phyloP scores from a whole-genome alignment of 73 alveolate genomes.

The Effrenium voratum region DNA sequence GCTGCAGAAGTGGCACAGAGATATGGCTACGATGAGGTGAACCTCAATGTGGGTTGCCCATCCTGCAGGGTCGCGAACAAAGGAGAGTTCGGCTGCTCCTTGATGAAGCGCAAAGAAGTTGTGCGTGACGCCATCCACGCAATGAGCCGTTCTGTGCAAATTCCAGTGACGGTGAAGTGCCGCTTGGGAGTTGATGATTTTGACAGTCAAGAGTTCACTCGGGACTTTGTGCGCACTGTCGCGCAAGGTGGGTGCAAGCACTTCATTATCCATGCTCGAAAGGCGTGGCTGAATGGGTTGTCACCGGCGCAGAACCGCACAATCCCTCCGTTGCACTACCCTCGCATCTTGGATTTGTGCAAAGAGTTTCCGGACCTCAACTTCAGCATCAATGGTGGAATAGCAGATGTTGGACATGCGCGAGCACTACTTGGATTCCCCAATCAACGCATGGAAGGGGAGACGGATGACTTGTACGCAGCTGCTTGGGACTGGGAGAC shows the following conservation, averaged over 20 bases:
- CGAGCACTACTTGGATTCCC: slow-evolving; percentile 62
- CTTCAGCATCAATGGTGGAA: slow-evolving; percentile 98
- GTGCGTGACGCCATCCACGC: slow-evolving; percentile 96
- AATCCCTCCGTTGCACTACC: slow-evolving; percentile 97
- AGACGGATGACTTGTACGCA: slow-evolving; percentile 46
- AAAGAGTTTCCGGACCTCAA: slow-evolving; percentile 96
- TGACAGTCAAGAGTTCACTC: slow-evolving; percentile 96
- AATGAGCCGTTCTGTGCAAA: slow-evolving; percentile 95
- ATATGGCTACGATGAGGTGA: slow-evolving; percentile 97
- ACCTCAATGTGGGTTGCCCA: slow-evolving; percentile 98
- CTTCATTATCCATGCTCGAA: slow-evolving; percentile 98
- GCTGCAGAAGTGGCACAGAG: slow-evolving; percentile 95
- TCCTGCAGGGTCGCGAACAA: slow-evolving; percentile 96
- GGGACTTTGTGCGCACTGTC: slow-evolving; percentile 96
- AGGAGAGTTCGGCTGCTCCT: slow-evolving; percentile 97
- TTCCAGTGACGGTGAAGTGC: slow-evolving; percentile 98
- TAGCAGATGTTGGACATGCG: slow-evolving; percentile 63
- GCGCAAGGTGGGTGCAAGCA: slow-evolving; percentile 96
- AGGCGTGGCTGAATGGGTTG: slow-evolving; percentile 97
- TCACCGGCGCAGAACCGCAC: slow-evolving; percentile 97
- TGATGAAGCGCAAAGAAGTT: slow-evolving; percentile 97
- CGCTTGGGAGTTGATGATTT: slow-evolving; percentile 97
- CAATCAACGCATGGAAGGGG: slow-evolving; percentile 80
- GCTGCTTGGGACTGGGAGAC: slow-evolving; percentile 79
- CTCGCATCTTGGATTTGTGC: slow-evolving; percentile 96